Percentiles rank a stretch among this genome's conserved stretches.
Evolutionary conservation across 1,139 yeast genomes (phyloP).

Genomic region (Spencermartinsiella ligniputridi): DNA sequence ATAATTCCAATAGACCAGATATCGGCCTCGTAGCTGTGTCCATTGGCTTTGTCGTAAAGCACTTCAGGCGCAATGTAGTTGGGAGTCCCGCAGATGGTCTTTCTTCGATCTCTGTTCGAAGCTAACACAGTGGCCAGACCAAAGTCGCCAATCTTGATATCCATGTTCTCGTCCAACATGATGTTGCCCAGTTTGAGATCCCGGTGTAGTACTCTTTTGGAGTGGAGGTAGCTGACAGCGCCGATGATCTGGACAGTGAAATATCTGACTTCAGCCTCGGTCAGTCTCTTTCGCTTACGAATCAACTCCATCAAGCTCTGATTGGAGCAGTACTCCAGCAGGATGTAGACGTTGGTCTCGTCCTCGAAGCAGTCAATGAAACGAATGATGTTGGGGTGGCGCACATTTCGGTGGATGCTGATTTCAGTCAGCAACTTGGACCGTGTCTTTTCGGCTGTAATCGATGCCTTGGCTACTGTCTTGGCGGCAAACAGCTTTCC

Average conservation of each 20-base stretch:
- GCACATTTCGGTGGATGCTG: constrained; percentile 87
- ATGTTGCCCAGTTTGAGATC: constrained; percentile 93
- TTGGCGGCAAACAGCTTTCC: constrained; percentile 94
- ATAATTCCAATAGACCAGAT: constrained; percentile 97
- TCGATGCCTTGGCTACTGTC: constrained; percentile 94
- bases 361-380: constrained; percentile 95
- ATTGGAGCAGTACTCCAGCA: constrained; percentile 78
- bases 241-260: constrained; percentile 93
- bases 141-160: constrained; percentile 91
- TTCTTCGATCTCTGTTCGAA: constrained; percentile 65
- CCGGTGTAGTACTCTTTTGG: constrained; percentile 90
- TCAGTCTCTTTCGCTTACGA: constrained; percentile 72
- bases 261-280: constrained; percentile 88
- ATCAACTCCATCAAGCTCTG: constrained; percentile 80
- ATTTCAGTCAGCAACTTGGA: constrained; percentile 84
- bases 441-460: constrained; percentile 85
- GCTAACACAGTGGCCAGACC: constrained; percentile 90
- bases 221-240: constrained; percentile 87
- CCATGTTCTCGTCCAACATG: constrained; percentile 88
- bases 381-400: constrained; percentile 84
- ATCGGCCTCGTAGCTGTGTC: constrained; percentile 92
- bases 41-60: constrained; percentile 77
- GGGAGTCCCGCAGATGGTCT: constrained; percentile 96
- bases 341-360: constrained; percentile 85
- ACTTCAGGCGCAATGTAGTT: constrained; percentile 98